Evolutionary conservation across 768 basidiomycete species (phyloP).

Genomic region (Suillus occidentalis): DNA sequence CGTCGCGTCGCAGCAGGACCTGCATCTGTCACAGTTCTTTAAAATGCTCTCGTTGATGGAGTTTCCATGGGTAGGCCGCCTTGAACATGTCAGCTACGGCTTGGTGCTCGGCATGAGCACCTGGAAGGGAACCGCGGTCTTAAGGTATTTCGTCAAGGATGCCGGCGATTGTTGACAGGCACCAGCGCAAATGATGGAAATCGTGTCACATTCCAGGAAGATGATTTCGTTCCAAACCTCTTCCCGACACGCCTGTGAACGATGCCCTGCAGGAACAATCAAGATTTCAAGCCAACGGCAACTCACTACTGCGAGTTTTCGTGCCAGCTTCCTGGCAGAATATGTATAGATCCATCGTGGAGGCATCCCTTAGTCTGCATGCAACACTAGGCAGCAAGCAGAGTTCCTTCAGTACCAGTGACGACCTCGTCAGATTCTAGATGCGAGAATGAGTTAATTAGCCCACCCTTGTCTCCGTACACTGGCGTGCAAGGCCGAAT

Average conservation of each 20-base stretch:
- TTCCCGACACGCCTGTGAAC: background rate
- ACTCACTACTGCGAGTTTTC: background rate
- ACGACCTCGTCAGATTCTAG: too few relatives aligned
- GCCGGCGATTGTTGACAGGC: background rate
- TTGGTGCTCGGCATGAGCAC: conserved; percentile 95
- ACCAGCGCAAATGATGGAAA: background rate
- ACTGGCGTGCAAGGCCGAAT: too few relatives aligned
- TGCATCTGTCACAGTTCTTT: conserved; percentile 90
- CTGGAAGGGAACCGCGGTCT: conserved; percentile 90
- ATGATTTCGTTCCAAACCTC: background rate
- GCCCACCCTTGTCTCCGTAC: too few relatives aligned
- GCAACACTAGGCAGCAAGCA: too few relatives aligned
- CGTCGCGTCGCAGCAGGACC: conserved; percentile 82
- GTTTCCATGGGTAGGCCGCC: conserved; percentile 78
- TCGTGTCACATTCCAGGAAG: background rate
- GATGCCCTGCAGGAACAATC: background rate
- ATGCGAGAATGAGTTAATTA: too few relatives aligned
- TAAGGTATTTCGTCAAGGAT: conserved; percentile 28
- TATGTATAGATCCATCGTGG: background rate
- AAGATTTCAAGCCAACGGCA: background rate
- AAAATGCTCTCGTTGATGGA: conserved; percentile 89
- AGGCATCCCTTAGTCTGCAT: background rate
- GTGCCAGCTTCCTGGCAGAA: background rate
- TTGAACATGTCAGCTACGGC: conserved; percentile 90
- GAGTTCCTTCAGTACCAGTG: too few relatives aligned